Conservation (phyloP, 495 filamentous ascomycete genomes). For the Xylaria intraflava region DNA sequence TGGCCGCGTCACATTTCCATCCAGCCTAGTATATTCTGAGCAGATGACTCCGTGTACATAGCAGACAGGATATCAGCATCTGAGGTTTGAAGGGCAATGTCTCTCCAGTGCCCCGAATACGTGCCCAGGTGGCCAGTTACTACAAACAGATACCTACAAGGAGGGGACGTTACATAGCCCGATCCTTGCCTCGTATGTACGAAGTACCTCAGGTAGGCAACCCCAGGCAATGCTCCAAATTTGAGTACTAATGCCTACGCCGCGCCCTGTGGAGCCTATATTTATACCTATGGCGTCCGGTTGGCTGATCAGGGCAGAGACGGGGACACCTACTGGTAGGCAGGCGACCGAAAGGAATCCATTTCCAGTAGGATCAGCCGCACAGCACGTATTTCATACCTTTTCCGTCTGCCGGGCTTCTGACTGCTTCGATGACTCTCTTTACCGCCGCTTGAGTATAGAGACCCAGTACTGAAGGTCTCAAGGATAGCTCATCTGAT, state of each 20-base stretch:
- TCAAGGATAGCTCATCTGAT: conserved; percentile 29
- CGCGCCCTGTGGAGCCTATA: conserved; percentile 11
- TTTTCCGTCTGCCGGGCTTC: conserved; percentile 18
- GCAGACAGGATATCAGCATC: not conserved
- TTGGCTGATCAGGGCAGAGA: conserved; percentile 5
- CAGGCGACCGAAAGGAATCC: conserved; percentile 21
- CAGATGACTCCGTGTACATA: not conserved
- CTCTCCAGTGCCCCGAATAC: not conserved
- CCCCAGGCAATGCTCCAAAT: conserved; percentile 6
- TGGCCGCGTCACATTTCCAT: not conserved
- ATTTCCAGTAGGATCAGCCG: conserved; percentile 27
- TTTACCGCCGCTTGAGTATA: conserved; percentile 7
- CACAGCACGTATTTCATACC: conserved; percentile 21
- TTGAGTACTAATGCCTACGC: conserved; percentile 10
- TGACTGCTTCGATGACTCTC: conserved; percentile 29
- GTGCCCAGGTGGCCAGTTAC: not conserved
- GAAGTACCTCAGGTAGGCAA: not conserved
- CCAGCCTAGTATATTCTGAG: not conserved
- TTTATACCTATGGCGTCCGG: conserved; percentile 8
- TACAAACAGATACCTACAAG: not conserved
- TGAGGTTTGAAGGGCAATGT: not conserved
- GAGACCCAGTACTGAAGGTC: conserved; percentile 14
- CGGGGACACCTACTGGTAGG: conserved; percentile 7
- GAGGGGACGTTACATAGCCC: not conserved
- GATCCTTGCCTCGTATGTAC: not conserved